Conservation (phyloP, 2,329 filamentous ascomycete species). For the Scedosporium dehoogii region DNA sequence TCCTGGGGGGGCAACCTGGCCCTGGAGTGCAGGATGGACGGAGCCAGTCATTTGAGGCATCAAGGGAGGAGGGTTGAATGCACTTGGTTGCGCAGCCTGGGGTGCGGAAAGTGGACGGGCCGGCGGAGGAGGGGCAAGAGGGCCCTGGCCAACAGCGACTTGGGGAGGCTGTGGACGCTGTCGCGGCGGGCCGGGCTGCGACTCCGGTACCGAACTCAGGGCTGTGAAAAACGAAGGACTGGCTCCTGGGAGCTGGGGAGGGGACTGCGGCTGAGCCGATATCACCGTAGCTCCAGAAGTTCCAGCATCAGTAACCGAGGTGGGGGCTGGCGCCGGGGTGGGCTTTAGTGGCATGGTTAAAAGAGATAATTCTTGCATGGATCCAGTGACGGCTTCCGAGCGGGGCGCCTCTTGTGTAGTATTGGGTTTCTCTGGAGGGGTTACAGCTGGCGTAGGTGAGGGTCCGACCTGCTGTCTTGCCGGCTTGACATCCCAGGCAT, state of each 20-base stretch:
- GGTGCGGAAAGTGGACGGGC: slow-evolving; percentile 79
- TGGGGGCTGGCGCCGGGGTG: slow-evolving; percentile 22
- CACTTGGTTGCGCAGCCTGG: slow-evolving; percentile 64
- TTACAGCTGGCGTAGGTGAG: not conserved
- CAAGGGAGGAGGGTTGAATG: slow-evolving; percentile 64
- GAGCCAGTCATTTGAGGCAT: slow-evolving; percentile 77
- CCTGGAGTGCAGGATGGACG: slow-evolving; percentile 29
- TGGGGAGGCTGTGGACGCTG: slow-evolving; percentile 66
- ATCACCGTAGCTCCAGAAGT: slow-evolving; percentile 6
- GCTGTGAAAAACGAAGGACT: slow-evolving; percentile 47
- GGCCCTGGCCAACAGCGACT: slow-evolving; percentile 44
- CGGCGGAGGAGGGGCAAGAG: slow-evolving; percentile 66
- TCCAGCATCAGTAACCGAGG: not conserved
- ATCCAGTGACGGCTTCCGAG: slow-evolving; percentile 40
- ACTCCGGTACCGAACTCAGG: slow-evolving; percentile 11
- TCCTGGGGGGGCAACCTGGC: slow-evolving; percentile 58
- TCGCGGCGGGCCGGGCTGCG: slow-evolving; percentile 28
- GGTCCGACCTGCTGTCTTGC: slow-evolving; percentile 40
- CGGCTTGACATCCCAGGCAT: slow-evolving; percentile 74
- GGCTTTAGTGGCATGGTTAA: slow-evolving; percentile 43
- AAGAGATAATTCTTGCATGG: slow-evolving; percentile 50
- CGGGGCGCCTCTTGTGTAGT: slow-evolving; percentile 9
- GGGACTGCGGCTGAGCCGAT: slow-evolving; percentile 17
- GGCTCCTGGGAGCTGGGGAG: slow-evolving; percentile 40
- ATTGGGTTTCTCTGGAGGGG: slow-evolving; percentile 45